These are phyloP conservation scores for Scedosporium dehoogii DNA, from an alignment of 2,329 filamentous ascomycete species.

Conservation along the genomic window DNA sequence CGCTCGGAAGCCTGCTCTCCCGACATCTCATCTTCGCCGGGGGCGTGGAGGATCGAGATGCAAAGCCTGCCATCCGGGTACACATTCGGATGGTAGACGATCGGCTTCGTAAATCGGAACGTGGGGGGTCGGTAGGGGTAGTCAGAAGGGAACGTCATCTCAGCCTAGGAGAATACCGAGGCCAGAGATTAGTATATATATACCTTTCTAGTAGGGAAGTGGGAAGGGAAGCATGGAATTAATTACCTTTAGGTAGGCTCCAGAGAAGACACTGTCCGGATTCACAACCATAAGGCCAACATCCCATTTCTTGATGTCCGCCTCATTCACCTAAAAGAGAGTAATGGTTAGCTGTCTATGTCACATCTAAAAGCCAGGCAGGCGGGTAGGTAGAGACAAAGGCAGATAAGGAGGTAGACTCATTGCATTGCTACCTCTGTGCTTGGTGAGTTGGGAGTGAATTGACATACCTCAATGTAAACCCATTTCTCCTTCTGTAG, in stretches of 20 bases:
- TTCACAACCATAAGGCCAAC: slow-evolving; percentile 89
- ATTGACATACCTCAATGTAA: slow-evolving; percentile 61
- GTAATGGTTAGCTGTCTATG: not conserved
- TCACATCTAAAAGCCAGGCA: not conserved
- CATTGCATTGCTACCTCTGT: not conserved
- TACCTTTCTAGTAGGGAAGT: not conserved
- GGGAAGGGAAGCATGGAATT: not conserved
- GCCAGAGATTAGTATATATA: not conserved
- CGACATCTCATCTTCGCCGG: slow-evolving; percentile 86
- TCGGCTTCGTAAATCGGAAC: slow-evolving; percentile 68
- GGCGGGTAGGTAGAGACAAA: not conserved
- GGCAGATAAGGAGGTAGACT: too few relatives aligned
- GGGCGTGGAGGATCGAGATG: slow-evolving; percentile 90
- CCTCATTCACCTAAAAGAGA: slow-evolving; percentile 54
- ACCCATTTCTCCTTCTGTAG: slow-evolving; percentile 90
- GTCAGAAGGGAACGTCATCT: slow-evolving; percentile 78
- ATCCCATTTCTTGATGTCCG: slow-evolving; percentile 81
- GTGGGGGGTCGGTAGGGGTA: slow-evolving; percentile 85
- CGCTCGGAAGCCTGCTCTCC: slow-evolving; percentile 84
- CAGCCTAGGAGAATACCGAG: slow-evolving; percentile 40
- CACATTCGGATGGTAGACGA: slow-evolving; percentile 88
- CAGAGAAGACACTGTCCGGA: slow-evolving; percentile 81
- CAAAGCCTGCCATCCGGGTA: slow-evolving; percentile 85
- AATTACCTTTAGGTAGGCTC: slow-evolving; percentile 72
- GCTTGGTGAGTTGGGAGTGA: not conserved